A percentile compares a stretch with the other conserved stretches of the same genome.
phyloP scores from a whole-genome alignment of 1,284 basidiomycete species.

The Ustilago trichophora region DNA sequence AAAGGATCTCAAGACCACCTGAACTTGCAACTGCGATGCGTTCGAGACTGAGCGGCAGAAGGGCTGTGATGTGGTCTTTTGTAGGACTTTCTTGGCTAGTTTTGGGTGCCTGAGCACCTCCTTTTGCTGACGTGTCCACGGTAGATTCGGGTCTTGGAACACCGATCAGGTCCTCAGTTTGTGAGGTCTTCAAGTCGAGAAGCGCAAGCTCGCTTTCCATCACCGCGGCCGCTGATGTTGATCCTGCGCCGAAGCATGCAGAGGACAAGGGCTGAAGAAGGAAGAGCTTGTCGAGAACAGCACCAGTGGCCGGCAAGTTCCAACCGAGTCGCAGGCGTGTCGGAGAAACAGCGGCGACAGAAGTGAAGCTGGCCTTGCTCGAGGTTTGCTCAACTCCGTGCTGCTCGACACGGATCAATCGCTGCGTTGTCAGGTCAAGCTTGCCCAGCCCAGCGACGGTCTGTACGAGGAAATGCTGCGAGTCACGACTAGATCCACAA shows the following conservation, averaged over 20 bases:
- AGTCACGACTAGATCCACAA: conserved; percentile 17
- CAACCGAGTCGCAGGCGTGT: conserved; percentile 19
- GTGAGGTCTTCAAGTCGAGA: conserved; percentile 11
- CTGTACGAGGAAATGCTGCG: conserved; percentile 12
- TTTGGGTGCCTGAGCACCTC: too few species aligned
- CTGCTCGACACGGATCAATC: neutral
- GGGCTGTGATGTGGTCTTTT: conserved; percentile 11
- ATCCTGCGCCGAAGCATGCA: neutral
- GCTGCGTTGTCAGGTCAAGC: conserved; percentile 3
- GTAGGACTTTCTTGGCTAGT: neutral
- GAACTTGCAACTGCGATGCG: conserved; percentile 23
- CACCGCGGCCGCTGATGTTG: neutral
- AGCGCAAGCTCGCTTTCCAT: conserved; percentile 7
- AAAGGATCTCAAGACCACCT: conserved; percentile 14
- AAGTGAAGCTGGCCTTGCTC: neutral
- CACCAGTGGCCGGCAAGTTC: conserved; percentile 24
- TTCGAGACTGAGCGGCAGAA: conserved; percentile 43
- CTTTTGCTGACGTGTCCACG: neutral
- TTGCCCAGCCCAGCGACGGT: conserved; percentile 4
- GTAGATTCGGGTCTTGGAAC: neutral
- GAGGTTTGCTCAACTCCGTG: neutral
- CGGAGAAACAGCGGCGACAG: neutral
- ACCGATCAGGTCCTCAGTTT: conserved; percentile 11
- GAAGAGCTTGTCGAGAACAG: conserved; percentile 21
- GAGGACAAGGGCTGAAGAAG: conserved; percentile 6